Base-by-base conservation (phyloP, 345 rosid species). In the Dipteronia sinensis region DNA sequence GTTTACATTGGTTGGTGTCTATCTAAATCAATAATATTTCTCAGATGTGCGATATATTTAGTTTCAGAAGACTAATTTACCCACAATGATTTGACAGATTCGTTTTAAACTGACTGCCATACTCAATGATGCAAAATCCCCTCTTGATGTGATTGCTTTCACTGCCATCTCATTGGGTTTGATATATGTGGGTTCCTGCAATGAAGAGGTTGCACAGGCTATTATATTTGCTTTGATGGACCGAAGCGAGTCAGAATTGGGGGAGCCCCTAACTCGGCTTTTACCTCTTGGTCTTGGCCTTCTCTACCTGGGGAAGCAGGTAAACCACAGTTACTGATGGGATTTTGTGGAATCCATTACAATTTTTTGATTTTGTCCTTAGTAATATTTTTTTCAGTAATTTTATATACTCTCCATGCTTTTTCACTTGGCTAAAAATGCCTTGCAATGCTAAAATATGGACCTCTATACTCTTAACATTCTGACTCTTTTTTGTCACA, bases 251-350 rank as follows among this genome's bases (percentile, higher is more conserved):
- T 86, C 96, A 82, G 95, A 94, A 79, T 84, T 94, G 73, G 90
- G 84, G 73, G 98, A 97, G 61, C 93, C 99, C 67, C 91, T 94
- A 55, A 86, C 85, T 69, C 89, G 96, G 61, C 88, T 97, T 82
- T 82, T 94, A 82, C 98, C 98, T 74, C 97, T 96, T 76, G 98
- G 90, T 34, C 97, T 96, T 83, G 98, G 99, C 59, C 98, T 97
- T 82, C 78, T 97, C 68, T 97, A 97, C 84, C 98, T 94, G 29
- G 98, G 98, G 74, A 96, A 96, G 88, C 98, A 94, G 98, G 99
- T 94, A 85, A 70, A 49, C 29, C 65, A 67, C 42, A 0, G 51
- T 72, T 31, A 0, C 6, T 55, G 10, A 63, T 58, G 7, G 10
- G 31, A 16, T 72, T 9, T 67, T 27, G 31, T 29, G 72, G n/a